Percentiles rank a stretch among this genome's conserved stretches.
Conservation (phyloP, 805 yeast species). For the Cyberlindnera petersonii region DNA sequence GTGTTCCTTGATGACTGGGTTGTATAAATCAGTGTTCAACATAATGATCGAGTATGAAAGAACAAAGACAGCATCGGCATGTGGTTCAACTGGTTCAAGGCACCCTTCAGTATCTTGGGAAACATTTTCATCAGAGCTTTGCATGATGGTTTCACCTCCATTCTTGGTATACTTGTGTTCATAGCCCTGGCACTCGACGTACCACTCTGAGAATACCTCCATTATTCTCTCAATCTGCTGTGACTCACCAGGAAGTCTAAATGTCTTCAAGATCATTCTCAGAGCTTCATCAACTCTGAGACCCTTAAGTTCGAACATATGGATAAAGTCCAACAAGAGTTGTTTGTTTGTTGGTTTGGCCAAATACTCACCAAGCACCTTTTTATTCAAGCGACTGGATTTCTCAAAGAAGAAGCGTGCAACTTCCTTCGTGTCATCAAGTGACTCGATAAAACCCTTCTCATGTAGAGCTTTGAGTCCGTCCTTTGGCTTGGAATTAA, state of each 20-base stretch:
- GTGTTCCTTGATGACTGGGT: constrained; percentile 86
- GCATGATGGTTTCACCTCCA: too few relatives aligned
- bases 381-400: constrained; percentile 82
- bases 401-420: constrained; percentile 74
- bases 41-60: constrained; percentile 88
- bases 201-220: constrained; percentile 79
- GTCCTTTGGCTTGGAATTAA: constrained; percentile 73
- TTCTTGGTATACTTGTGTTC: constrained; percentile 13
- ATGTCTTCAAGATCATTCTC: constrained; percentile 72
- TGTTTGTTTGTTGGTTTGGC: constrained; percentile 69
- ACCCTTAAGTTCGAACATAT: constrained; percentile 67
- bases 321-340: constrained; percentile 61
- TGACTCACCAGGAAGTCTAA: constrained; percentile 95
- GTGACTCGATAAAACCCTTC: constrained; percentile 55
- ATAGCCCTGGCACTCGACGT: constrained; percentile 56
- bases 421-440: constrained; percentile 53
- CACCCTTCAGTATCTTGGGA: constrained; percentile 26
- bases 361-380: constrained; percentile 77
- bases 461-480: constrained; percentile 68
- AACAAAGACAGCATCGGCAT: constrained; percentile 82
- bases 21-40: constrained; percentile 91
- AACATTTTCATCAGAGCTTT: constrained; percentile 1
- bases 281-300: constrained; percentile 91
- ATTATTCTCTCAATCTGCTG: constrained; percentile 93
- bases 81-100: constrained; percentile 58